Base-by-base conservation (phyloP, 2,329 filamentous ascomycete genomes). In the Alternaria arbusti region DNA sequence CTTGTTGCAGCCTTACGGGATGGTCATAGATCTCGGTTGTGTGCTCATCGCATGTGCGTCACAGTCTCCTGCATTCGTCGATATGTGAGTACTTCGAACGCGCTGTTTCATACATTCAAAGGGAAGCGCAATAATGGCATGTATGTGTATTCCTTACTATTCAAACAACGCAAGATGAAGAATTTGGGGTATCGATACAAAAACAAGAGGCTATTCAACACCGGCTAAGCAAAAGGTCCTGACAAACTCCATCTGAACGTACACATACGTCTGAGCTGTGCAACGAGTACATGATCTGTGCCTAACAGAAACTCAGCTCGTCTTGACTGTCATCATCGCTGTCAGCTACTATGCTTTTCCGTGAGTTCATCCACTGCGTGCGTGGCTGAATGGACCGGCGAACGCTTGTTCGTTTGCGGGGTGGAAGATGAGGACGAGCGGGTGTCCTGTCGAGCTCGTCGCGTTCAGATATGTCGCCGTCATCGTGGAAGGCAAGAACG, bases 261-360 rank as follows among this genome's bases (percentile, higher is more conserved):
- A 54, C 6, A n/a, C 50, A 54, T 5, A 7, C 45, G 15, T 55
- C 56, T 20, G 15, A 13, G 12, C 12, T 23, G 5, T 20, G 32
- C n/a, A 17, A 20, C n/a, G 28, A 17, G 4, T 23, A n/a, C 17
- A 28, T 28, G 40, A 52, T 47, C 54, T 57, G 65, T 30, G 28
- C 4, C 64, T 69, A 75, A n/a, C 70, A 67, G 62, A 77, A 75
- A 66, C 74, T 75, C 56, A 78, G 57, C 62, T 78, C 77, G 64
- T 79, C 77, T 49, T 78, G 74, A 51, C 76, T 78, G 10, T 65
- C 70, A 5, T 65, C 68, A 3, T 63, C 68, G 23, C 46, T 56
- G 20, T 64, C 64, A 5, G 49, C 51, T 5, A 59, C 40, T 23
- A 54, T 45, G 49, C 28, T 26, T 7, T 50, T 51, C 7, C 25